Evolutionary conservation across 1,284 basidiomycete genomes (phyloP).

Genomic region (Leccinum huronense): DNA sequence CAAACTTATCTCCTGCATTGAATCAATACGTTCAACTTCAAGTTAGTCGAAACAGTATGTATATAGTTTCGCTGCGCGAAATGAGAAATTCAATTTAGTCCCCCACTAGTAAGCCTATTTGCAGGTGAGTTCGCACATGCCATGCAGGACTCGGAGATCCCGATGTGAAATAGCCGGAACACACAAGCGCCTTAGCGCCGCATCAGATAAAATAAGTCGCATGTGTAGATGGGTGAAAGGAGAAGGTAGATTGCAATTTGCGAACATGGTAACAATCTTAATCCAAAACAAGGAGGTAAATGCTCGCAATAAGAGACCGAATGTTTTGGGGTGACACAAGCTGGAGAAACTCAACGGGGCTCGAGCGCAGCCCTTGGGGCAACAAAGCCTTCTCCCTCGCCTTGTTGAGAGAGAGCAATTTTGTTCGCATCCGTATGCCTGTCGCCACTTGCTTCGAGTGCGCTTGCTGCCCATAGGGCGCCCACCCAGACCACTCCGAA

Average conservation of each 20-base stretch:
- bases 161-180: neutral
- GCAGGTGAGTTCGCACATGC: no score
- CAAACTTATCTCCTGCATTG: no score
- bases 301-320: neutral
- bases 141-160: neutral
- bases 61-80: neutral
- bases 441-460: constrained; percentile 63
- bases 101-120: no score
- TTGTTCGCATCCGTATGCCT: constrained; percentile 48
- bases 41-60: no score
- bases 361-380: constrained; percentile 39
- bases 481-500: constrained; percentile 60
- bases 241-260: neutral
- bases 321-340: neutral
- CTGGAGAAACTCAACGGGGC: constrained; percentile 47
- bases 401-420: constrained; percentile 26
- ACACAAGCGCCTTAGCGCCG: neutral
- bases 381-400: constrained; percentile 35
- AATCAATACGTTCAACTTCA: no score
- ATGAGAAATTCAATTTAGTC: neutral
- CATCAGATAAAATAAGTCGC: neutral
- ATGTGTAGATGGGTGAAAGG: no score
- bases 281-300: neutral
- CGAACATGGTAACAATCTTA: neutral
- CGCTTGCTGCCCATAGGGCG: constrained; percentile 54